Evolutionary conservation across 306 rosid genomes (phyloP).

Genomic region (Medicago arabica): DNA sequence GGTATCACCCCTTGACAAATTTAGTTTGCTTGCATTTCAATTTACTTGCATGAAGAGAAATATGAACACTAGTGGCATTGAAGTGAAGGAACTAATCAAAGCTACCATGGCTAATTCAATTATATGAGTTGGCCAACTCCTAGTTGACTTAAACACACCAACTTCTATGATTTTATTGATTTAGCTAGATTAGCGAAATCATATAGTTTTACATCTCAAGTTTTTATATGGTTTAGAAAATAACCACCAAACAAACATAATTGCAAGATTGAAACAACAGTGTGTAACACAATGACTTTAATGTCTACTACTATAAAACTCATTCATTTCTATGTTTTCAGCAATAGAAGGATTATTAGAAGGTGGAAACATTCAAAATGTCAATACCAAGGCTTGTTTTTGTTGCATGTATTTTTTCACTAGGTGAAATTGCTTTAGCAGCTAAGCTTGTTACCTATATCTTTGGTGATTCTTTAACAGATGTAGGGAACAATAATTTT

Average conservation of each 20-base stretch:
- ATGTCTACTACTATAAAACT: conserved; percentile 46
- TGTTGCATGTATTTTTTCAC: conserved; percentile 28
- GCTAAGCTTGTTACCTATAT: conserved; percentile 50
- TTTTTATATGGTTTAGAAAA: conserved; percentile 45
- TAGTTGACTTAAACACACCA: conserved; percentile 40
- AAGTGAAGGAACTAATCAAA: conserved; percentile 37
- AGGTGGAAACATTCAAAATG: conserved; percentile 36
- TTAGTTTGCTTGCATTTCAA: not conserved
- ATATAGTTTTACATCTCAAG: conserved; percentile 17
- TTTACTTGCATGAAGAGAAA: not conserved
- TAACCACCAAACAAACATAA: conserved; percentile 56
- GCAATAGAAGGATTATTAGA: conserved; percentile 17
- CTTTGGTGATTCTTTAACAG: conserved; percentile 85
- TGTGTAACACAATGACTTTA: conserved; percentile 7
- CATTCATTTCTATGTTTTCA: not conserved
- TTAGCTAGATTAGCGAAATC: not conserved
- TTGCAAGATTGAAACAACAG: conserved; percentile 46
- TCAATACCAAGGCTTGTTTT: conserved; percentile 34
- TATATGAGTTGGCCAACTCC: conserved; percentile 65
- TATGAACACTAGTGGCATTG: not conserved
- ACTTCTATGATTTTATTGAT: conserved; percentile 4
- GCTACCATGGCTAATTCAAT: conserved; percentile 36
- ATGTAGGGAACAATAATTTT: conserved; percentile 86
- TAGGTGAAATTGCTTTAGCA: conserved; percentile 40
- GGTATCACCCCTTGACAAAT: not conserved